Evolutionary conservation across 2,329 filamentous ascomycete species (phyloP).

Genomic region (Trichothecium roseum): DNA sequence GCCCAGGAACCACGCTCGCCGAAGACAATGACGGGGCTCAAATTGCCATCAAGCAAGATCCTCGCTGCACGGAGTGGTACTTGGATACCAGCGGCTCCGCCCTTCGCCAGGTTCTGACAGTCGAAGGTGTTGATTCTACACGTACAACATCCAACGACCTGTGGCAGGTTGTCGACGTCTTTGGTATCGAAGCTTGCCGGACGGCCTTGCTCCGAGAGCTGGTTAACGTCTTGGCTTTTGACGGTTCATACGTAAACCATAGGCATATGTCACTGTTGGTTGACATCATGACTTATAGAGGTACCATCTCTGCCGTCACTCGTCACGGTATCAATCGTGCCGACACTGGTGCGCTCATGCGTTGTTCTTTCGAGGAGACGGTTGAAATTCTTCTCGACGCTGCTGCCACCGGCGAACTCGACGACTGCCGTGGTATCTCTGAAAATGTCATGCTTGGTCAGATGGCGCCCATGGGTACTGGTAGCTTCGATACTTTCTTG

Average conservation of each 20-base stretch:
- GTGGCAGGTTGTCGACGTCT: slow-evolving; percentile 86
- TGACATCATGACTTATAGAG: slow-evolving; percentile 95
- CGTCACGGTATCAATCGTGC: slow-evolving; percentile 97
- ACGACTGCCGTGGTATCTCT: slow-evolving; percentile 95
- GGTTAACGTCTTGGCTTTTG: slow-evolving; percentile 88
- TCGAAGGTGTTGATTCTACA: slow-evolving; percentile 77
- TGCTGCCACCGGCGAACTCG: slow-evolving; percentile 85
- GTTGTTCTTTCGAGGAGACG: slow-evolving; percentile 98
- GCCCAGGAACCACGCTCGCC: slow-evolving; percentile 63
- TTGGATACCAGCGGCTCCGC: slow-evolving; percentile 90
- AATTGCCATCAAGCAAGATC: slow-evolving; percentile 61
- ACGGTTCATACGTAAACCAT: slow-evolving; percentile 99
- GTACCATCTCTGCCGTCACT: slow-evolving; percentile 89
- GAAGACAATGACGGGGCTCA: slow-evolving; percentile 61
- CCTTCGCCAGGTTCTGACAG: slow-evolving; percentile 70
- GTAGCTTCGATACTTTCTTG: slow-evolving; percentile 86
- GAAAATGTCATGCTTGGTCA: slow-evolving; percentile 99
- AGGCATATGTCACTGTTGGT: slow-evolving; percentile 90
- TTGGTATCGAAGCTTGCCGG: slow-evolving; percentile 92
- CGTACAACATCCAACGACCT: slow-evolving; percentile 93
- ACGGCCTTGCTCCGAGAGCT: slow-evolving; percentile 79
- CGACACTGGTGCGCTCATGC: slow-evolving; percentile 96
- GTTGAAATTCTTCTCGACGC: slow-evolving; percentile 97
- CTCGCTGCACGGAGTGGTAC: slow-evolving; percentile 82
- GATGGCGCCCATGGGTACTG: slow-evolving; percentile 92